phyloP scores from a whole-genome alignment of 768 basidiomycete species.

The Lactarius sp. region DNA sequence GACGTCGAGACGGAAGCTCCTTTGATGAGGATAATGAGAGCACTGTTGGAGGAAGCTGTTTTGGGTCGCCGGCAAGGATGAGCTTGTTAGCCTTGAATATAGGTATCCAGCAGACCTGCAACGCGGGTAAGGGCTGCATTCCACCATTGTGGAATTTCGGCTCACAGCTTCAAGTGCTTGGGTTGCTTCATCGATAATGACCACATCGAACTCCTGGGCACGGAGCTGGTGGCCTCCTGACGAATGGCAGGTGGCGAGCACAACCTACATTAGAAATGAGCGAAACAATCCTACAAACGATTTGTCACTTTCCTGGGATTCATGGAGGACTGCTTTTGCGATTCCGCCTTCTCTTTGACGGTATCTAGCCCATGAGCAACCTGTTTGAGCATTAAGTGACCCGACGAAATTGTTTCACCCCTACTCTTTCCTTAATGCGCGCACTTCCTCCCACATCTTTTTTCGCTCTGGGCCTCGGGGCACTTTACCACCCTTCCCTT shows the following conservation, averaged over 20 bases:
- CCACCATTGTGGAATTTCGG: too few species aligned
- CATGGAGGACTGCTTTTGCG: slow-evolving; percentile 70
- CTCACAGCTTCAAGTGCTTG: slow-evolving; percentile 91
- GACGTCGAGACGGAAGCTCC: not conserved
- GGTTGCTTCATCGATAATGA: slow-evolving; percentile 97
- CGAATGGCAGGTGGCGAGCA: slow-evolving; percentile 92
- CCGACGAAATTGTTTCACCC: slow-evolving; percentile 25
- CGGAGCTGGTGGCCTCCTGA: slow-evolving; percentile 80
- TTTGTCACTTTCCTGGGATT: slow-evolving; percentile 56
- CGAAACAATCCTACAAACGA: not conserved
- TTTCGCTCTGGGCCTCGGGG: slow-evolving; percentile 68
- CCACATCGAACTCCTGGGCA: slow-evolving; percentile 79
- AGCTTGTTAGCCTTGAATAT: slow-evolving; percentile 88
- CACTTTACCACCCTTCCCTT: slow-evolving; percentile 67
- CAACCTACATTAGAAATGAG: slow-evolving; percentile 48
- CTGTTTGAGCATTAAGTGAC: slow-evolving; percentile 1
- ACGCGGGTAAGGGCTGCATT: not conserved
- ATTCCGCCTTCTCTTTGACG: slow-evolving; percentile 84
- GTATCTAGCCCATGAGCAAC: slow-evolving; percentile 48
- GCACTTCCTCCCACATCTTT: slow-evolving; percentile 85
- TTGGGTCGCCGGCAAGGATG: slow-evolving; percentile 89
- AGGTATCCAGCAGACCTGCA: slow-evolving; percentile 89
- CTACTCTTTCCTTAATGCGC: slow-evolving; percentile 85
- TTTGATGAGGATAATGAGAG: slow-evolving; percentile 53
- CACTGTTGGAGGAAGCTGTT: slow-evolving; percentile 93